phyloP scores from a whole-genome alignment of 2,329 filamentous ascomycete genomes.

The Colletotrichum neosansevieriae region DNA sequence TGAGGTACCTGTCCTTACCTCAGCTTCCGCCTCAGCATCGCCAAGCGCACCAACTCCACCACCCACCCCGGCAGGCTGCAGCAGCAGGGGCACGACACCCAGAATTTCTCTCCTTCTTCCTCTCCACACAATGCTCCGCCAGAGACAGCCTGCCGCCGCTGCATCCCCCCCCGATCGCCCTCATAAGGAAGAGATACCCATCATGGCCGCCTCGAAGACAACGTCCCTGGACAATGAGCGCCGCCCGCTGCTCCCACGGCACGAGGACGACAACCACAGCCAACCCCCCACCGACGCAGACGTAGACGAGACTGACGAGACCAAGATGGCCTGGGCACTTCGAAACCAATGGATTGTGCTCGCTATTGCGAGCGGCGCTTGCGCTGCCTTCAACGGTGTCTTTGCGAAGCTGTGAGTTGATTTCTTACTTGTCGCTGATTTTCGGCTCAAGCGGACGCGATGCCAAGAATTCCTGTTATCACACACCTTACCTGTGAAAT shows the following conservation, averaged over 20 bases:
- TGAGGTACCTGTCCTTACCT: conserved; percentile 13
- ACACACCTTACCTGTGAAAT: background rate
- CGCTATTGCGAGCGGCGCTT: conserved; percentile 79
- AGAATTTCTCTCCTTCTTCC: conserved; percentile 14
- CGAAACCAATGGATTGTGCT: conserved; percentile 72
- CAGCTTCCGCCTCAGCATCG: conserved; percentile 24
- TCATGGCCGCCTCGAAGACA: conserved; percentile 41
- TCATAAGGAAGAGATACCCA: conserved; percentile 39
- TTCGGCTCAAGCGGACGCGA: conserved; percentile 1
- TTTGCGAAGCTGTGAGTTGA: conserved; percentile 82
- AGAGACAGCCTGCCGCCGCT: conserved; percentile 41
- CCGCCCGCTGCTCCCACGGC: conserved; percentile 42
- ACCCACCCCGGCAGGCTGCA: conserved; percentile 14
- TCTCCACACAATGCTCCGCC: conserved; percentile 43
- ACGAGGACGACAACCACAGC: conserved; percentile 31
- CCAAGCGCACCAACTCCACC: conserved; percentile 28
- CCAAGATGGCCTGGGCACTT: conserved; percentile 44
- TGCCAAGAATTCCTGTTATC: conserved; percentile 1
- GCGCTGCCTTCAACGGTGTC: conserved; percentile 84
- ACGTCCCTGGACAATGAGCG: conserved; percentile 42
- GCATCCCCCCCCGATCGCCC: conserved; percentile 22
- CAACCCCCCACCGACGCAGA: conserved; percentile 21
- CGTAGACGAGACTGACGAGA: conserved; percentile 5
- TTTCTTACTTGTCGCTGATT: background rate
- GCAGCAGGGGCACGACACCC: conserved; percentile 24